Conservation (phyloP, 768 basidiomycete species). For the Porpolomopsis calyptriformis region DNA sequence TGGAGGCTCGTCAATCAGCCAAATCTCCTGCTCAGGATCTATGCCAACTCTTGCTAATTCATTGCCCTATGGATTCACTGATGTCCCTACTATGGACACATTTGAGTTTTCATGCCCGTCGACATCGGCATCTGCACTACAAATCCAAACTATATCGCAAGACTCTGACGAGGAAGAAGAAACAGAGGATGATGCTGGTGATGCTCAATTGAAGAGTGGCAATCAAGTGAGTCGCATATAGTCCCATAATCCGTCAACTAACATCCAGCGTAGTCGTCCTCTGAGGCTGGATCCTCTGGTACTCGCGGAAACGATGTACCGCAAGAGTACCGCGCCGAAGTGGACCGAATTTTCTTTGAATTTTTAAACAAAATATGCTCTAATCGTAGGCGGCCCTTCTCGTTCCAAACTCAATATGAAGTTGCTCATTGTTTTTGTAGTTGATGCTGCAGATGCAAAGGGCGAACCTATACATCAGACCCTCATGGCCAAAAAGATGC, state of each 20-base stretch:
- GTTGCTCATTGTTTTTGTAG: slow-evolving; percentile 28
- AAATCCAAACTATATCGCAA: slow-evolving; percentile 15
- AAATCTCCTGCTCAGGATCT: slow-evolving; percentile 50
- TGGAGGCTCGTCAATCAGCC: slow-evolving; percentile 30
- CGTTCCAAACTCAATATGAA: slow-evolving; percentile 9
- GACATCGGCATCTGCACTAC: background rate
- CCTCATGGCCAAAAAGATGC: slow-evolving; percentile 99
- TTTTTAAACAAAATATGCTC: slow-evolving; percentile 85
- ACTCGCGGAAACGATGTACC: slow-evolving; percentile 44
- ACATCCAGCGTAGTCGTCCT: slow-evolving; percentile 1
- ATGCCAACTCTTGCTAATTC: slow-evolving; percentile 34
- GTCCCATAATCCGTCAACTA: slow-evolving; percentile 1
- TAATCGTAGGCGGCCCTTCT: slow-evolving; percentile 69
- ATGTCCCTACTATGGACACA: slow-evolving; percentile 7
- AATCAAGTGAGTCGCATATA: slow-evolving; percentile 1
- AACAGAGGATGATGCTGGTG: slow-evolving; percentile 33
- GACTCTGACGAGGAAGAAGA: slow-evolving; percentile 43
- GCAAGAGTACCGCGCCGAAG: slow-evolving; percentile 67
- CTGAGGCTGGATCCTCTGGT: slow-evolving; percentile 1
- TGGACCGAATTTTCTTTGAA: slow-evolving; percentile 86
- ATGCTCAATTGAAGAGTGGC: slow-evolving; percentile 22
- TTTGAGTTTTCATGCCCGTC: background rate
- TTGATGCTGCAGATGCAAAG: slow-evolving; percentile 87
- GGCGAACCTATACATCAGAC: slow-evolving; percentile 97
- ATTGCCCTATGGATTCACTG: slow-evolving; percentile 28